Evolutionary conservation across 768 basidiomycete genomes (phyloP), one percentile per base, ranked within the genome.

Genomic region (Leccinum subtestaceum): DNA sequence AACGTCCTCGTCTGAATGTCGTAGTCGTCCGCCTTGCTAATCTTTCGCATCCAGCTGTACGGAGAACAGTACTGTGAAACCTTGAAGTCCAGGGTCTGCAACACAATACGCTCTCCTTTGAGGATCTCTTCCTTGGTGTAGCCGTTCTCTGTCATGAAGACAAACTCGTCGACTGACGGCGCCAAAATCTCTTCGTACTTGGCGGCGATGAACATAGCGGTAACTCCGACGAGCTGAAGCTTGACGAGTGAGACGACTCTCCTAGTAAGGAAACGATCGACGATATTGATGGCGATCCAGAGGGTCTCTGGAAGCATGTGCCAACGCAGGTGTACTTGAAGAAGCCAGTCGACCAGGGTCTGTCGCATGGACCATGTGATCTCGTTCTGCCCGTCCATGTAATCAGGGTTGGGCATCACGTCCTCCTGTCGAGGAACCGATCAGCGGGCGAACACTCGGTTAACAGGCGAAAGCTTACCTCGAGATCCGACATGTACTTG

Each of bases 151-250:
- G 96, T 96, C 92, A 99, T 95, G 81, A 84, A 93, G 61, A 97
- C 95, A 67, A 98, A 99, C 74, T 98, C 96, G n/a, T 97, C 94
- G 17, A 95, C 93, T 5, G 88, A 89, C 0, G 97, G 97, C 0
- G 97, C 96, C 58, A 99, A 82, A 69, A 99, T 98, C 75, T 99
- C 97, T 75, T 99, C 97, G 78, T 98, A 99, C 76, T 99, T 99
- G 58, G 94, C 89, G 0, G 97, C 97, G 65, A 99, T 89, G 80
- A 98, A 98, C 91, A 99, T 95, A 51, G 97, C 96, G 0, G 95
- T 97, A 61, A 99, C 91, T 27, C 97, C 97, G 57, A 99, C 97
- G 27, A 99, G 88, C 76, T 96, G 93, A 52, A 96, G 85, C 76
- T 95, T 96, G 68, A 91, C 84, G 43, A 95, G 78, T 4, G 90